phyloP scores from a whole-genome alignment of 768 basidiomycete genomes.

The Boletus huronensis region DNA sequence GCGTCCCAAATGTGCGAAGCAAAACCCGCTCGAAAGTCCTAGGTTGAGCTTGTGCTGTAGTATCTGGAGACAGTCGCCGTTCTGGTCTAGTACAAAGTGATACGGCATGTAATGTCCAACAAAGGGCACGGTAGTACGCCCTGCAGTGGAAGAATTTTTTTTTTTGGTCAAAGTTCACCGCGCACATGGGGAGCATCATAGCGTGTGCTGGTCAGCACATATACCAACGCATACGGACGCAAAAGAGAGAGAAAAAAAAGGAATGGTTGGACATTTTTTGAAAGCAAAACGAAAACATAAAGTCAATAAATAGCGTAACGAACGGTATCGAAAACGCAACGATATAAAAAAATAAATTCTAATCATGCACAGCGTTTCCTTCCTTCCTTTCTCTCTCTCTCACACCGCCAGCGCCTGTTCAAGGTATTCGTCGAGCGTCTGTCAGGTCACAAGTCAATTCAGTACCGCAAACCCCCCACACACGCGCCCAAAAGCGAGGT shows the following conservation, averaged over 20 bases:
- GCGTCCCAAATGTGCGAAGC: not conserved
- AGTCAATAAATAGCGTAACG: slow-evolving; percentile 15
- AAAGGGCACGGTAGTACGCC: too few relatives aligned
- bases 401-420: slow-evolving; percentile 21
- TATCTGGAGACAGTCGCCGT: too few relatives aligned
- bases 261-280: not conserved
- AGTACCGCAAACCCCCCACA: not conserved
- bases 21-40: not conserved
- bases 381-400: not conserved
- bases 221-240: not conserved
- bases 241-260: not conserved
- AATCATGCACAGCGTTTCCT: not conserved
- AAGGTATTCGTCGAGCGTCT: slow-evolving; percentile 33
- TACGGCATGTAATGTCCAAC: too few relatives aligned
- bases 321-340: not conserved
- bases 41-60: too few relatives aligned
- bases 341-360: not conserved
- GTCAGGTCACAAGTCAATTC: not conserved
- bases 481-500: too few relatives aligned
- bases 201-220: too few relatives aligned
- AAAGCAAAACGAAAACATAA: slow-evolving; percentile 2
- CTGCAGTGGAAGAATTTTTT: too few relatives aligned
- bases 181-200: not conserved
- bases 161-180: too few relatives aligned
- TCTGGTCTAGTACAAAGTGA: too few relatives aligned